Evolutionary conservation across 1,284 basidiomycete species (phyloP).

Genomic region (Leccinum cinnamomeum): DNA sequence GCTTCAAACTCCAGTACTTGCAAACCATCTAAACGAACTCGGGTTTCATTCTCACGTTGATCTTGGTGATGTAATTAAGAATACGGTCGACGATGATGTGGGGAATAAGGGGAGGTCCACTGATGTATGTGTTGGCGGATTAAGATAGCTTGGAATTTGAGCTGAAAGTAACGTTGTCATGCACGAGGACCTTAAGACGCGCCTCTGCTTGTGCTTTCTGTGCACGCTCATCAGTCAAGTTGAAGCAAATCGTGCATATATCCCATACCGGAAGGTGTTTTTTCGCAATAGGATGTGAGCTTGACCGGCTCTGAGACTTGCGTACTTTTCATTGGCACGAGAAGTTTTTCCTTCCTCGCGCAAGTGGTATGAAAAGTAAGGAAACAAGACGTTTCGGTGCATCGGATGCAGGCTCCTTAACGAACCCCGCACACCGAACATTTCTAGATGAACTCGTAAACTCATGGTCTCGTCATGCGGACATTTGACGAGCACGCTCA

Average conservation of each 20-base stretch:
- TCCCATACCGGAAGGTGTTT: slow-evolving; percentile 81
- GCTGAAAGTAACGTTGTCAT: too few species aligned
- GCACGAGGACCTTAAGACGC: too few species aligned
- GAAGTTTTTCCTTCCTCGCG: slow-evolving; percentile 80
- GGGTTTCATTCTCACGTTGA: slow-evolving; percentile 74
- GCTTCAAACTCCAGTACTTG: slow-evolving; percentile 96
- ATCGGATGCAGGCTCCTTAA: slow-evolving; percentile 96
- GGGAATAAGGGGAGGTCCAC: slow-evolving; percentile 64
- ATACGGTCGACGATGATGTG: slow-evolving; percentile 76
- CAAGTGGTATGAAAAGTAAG: slow-evolving; percentile 96
- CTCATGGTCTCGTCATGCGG: slow-evolving; percentile 3
- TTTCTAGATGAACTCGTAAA: slow-evolving; percentile 46
- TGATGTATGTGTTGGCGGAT: slow-evolving; percentile 61
- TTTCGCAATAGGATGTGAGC: slow-evolving; percentile 80
- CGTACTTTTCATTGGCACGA: slow-evolving; percentile 86
- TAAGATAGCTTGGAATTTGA: too few species aligned
- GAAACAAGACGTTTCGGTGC: slow-evolving; percentile 89
- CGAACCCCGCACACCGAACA: slow-evolving; percentile 85
- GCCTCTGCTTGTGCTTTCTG: too few species aligned
- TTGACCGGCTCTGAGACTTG: slow-evolving; percentile 68
- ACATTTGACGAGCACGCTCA: slow-evolving; percentile 40
- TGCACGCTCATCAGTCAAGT: too few species aligned
- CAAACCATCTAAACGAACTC: slow-evolving; percentile 82
- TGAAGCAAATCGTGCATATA: neutral
- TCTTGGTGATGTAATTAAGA: slow-evolving; percentile 71